phyloP scores from a whole-genome alignment of 441 rosid species.

The Cnidoscolus chayamansa region DNA sequence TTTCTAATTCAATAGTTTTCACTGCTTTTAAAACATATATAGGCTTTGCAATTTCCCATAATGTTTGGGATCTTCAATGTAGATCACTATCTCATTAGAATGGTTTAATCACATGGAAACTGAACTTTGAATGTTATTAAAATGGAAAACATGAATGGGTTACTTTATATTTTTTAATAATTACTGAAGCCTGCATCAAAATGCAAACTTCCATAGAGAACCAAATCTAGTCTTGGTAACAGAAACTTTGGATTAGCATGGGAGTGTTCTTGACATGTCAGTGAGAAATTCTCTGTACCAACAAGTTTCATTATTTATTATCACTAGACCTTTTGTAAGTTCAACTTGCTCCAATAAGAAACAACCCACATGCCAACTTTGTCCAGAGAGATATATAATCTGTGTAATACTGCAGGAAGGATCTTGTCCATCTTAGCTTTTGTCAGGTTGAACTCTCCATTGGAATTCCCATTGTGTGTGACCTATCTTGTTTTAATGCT shows the following conservation, averaged over 20 bases:
- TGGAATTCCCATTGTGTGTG: slow-evolving; percentile 27
- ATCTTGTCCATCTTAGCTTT: slow-evolving; percentile 44
- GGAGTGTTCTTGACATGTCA: slow-evolving; percentile 28
- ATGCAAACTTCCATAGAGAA: slow-evolving; percentile 22
- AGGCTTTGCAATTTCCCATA: slow-evolving; percentile 14
- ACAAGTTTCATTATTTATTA: slow-evolving; percentile 17
- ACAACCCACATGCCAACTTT: slow-evolving; percentile 49
- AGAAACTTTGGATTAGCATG: slow-evolving; percentile 21
- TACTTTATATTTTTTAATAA: background rate
- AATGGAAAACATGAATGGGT: background rate
- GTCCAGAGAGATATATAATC: slow-evolving; percentile 35
- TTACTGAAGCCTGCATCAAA: slow-evolving; percentile 22
- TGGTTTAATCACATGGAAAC: slow-evolving; percentile 27
- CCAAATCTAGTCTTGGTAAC: slow-evolving; percentile 39
- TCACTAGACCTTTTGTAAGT: slow-evolving; percentile 23
- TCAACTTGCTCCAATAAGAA: slow-evolving; percentile 36
- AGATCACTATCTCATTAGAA: slow-evolving; percentile 20
- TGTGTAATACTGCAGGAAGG: slow-evolving; percentile 31
- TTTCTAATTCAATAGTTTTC: background rate
- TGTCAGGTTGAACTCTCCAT: slow-evolving; percentile 43
- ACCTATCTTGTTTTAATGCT: slow-evolving; percentile 6
- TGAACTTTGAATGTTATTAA: background rate
- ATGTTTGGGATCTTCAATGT: slow-evolving; percentile 39
- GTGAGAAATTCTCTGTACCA: slow-evolving; percentile 27
- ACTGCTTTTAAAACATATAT: slow-evolving; percentile 10